Conservation (phyloP, 1,284 basidiomycete genomes). For the Microbotryum saponariae region DNA sequence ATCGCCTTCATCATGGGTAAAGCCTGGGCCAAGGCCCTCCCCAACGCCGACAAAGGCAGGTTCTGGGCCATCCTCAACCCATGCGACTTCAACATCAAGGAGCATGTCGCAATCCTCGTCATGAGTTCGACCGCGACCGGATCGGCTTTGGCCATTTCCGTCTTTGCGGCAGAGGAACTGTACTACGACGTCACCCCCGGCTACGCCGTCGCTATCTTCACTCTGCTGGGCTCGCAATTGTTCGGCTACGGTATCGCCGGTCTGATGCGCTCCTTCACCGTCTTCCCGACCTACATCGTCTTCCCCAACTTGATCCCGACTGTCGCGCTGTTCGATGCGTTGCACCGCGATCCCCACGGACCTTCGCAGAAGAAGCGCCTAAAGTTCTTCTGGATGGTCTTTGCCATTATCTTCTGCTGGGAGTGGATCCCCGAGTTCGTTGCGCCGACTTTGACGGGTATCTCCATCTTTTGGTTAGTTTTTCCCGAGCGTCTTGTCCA, state of each 20-base stretch:
- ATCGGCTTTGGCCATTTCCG: conserved; percentile 57
- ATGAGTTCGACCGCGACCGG: conserved; percentile 59
- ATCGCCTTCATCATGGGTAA: conserved; percentile 30
- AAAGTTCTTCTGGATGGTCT: conserved; percentile 36
- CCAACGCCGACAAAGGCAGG: conserved; percentile 21
- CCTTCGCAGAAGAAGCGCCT: conserved; percentile 33
- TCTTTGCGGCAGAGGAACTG: conserved; percentile 57
- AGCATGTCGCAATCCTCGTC: conserved; percentile 43
- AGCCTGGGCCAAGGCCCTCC: conserved; percentile 18
- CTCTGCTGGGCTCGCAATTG: conserved; percentile 12
- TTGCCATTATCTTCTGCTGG: conserved; percentile 34
- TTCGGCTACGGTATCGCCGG: conserved; percentile 28
- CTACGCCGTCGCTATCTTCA: conserved; percentile 39
- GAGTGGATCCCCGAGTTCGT: conserved; percentile 49
- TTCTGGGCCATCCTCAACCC: conserved; percentile 33
- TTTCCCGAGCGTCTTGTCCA: too few relatives aligned
- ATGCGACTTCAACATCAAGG: conserved; percentile 32
- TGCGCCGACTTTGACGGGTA: conserved; percentile 32
- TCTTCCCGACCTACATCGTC: conserved; percentile 32
- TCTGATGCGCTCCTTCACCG: conserved; percentile 23
- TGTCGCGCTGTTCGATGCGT: conserved; percentile 53
- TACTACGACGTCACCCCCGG: conserved; percentile 54
- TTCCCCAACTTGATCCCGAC: conserved; percentile 41
- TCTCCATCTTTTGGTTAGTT: conserved; percentile 48
- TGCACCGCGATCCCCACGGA: conserved; percentile 48